Base-by-base conservation (phyloP, 2,329 filamentous ascomycete genomes). In the Dissoconium aciculare region DNA sequence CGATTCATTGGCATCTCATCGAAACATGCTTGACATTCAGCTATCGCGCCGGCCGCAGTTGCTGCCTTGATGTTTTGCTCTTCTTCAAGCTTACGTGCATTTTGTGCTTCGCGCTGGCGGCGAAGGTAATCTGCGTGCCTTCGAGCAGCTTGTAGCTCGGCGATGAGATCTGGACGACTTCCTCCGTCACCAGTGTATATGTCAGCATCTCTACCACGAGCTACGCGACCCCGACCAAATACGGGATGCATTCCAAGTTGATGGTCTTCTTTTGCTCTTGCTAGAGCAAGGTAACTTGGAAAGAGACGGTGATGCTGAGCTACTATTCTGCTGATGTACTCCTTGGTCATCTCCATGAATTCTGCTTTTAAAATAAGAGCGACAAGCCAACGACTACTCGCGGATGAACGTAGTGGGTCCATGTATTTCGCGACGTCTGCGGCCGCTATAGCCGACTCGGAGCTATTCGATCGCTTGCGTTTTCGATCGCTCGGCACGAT, bases 21-120 rank as follows among this genome's bases (percentile, higher is more conserved):
- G 45, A 69, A 89, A 53, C 83, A 92, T 46, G 79, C 48, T 32
- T 44, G 46, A 35, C 59, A 91, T 42, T 87, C 79, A 8, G 62
- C 53, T 24, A 76, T 59, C 11, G 67, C 62, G 1, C 73, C 55
- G 35, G 56, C 56, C 13, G 55, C 44, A 14, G 44, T 46, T 1
- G 52, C 46, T 10, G 29, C 31, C 19, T 39, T 36, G 10, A 56
- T 35, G 27, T 62, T 62, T 11, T 46, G 42, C 17, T 53, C 41
- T 40, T 62, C 60, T 2, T 34, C 37, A 14, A 30, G 25, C 31
- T 44, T 42, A 35, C 41, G 43, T 5, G 35, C 39, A 5, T 33
- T 28, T 13, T 42, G 45, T 10, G 30, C 38, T 12, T 33, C 39
- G 12, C 37, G 40, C 16, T 42, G 37, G 21, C 38, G 28, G 34